These are phyloP conservation scores for Wakefieldia striispora DNA, from an alignment of 768 basidiomycete genomes.

Conservation along the genomic window DNA sequence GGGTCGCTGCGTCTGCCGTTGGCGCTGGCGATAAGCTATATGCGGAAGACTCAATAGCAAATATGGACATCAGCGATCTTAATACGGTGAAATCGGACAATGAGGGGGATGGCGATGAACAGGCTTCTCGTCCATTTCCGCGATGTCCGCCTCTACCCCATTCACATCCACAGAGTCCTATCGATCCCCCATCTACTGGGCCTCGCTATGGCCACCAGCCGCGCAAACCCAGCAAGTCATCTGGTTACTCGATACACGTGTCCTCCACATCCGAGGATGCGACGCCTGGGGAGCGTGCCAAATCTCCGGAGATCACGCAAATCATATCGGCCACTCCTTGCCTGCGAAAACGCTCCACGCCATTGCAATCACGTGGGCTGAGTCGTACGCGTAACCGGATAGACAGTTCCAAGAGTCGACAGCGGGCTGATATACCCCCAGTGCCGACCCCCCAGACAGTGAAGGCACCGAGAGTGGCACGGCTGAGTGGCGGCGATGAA, in stretches of 20 bases:
- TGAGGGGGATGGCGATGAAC: constrained; percentile 26
- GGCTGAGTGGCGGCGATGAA: constrained; percentile 2
- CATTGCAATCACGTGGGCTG: constrained; percentile 24
- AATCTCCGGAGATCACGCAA: constrained; percentile 39
- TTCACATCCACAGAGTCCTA: constrained; percentile 9
- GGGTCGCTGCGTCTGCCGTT: constrained; percentile 5
- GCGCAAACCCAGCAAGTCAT: constrained; percentile 23
- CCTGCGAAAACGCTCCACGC: constrained; percentile 27
- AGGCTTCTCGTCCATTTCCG: constrained; percentile 26
- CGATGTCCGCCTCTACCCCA: constrained; percentile 24
- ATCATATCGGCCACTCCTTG: constrained; percentile 41
- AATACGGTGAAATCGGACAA: constrained; percentile 29
- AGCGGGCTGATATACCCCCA: constrained; percentile 8
- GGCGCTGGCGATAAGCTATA: constrained; percentile 2
- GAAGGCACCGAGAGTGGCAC: background rate
- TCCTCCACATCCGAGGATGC: constrained; percentile 7
- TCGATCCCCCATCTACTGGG: background rate
- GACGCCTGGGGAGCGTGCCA: constrained; percentile 15
- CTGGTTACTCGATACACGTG: constrained; percentile 11
- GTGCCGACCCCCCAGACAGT: constrained; percentile 6
- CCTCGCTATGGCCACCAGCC: constrained; percentile 24
- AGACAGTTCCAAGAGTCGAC: constrained; percentile 11
- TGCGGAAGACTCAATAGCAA: constrained; percentile 27
- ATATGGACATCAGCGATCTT: constrained; percentile 32
- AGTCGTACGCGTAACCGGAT: constrained; percentile 16